These are phyloP conservation scores for Penicillium macrosclerotiorum DNA, from an alignment of 495 filamentous ascomycete genomes.

Conservation along the genomic window DNA sequence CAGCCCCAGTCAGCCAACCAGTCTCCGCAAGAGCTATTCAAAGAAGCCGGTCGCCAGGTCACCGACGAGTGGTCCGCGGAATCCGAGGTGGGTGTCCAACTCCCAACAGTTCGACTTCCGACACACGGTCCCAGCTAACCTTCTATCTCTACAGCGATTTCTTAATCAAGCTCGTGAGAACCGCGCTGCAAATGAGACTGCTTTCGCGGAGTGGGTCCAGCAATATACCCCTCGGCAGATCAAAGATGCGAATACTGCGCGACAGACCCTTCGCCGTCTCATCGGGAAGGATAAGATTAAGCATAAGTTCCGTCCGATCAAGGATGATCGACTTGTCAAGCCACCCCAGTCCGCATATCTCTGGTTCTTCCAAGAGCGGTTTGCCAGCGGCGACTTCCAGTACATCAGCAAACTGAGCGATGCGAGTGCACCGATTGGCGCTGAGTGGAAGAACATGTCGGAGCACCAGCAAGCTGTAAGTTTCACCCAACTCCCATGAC, in stretches of 20 bases:
- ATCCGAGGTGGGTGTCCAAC: conserved; percentile 36
- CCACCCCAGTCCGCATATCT: conserved; percentile 33
- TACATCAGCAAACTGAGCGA: conserved; percentile 30
- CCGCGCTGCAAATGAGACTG: conserved; percentile 39
- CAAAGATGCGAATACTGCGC: conserved; percentile 61
- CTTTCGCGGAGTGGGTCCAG: conserved; percentile 58
- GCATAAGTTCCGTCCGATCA: conserved; percentile 28
- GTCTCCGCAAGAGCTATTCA: conserved; percentile 11
- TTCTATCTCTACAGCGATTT: conserved; percentile 37
- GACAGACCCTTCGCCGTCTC: conserved; percentile 43
- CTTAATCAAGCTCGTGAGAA: conserved; percentile 50
- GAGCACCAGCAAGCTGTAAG: conserved; percentile 63
- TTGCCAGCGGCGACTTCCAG: conserved; percentile 46
- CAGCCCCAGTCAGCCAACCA: not conserved
- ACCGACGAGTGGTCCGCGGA: not conserved
- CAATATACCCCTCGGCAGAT: conserved; percentile 57
- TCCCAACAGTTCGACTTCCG: no score
- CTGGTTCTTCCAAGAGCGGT: conserved; percentile 48
- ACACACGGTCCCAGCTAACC: conserved; percentile 11
- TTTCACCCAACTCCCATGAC: not conserved
- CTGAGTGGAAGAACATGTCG: conserved; percentile 55
- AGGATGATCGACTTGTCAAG: conserved; percentile 62
- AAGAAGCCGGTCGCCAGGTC: conserved; percentile 15
- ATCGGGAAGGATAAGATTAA: conserved; percentile 10
- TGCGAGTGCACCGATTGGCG: conserved; percentile 20